Conservation (phyloP, 495 filamentous ascomycete species). For the Lasiosphaeriaceae sp. region DNA sequence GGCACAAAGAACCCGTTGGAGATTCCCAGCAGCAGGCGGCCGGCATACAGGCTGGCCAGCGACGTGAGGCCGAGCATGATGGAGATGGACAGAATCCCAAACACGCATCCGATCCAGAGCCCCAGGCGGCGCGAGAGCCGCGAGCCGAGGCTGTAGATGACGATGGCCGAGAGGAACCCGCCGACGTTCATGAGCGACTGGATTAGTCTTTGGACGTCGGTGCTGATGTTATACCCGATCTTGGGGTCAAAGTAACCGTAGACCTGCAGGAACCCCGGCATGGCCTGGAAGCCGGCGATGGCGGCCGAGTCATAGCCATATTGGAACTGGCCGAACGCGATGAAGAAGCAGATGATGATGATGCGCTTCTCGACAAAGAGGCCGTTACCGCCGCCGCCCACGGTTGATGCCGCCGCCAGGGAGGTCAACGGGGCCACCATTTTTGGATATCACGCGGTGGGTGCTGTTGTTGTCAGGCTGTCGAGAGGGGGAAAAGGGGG, state of each 20-base stretch:
- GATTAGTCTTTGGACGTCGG: constrained; percentile 39
- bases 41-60: constrained; percentile 42
- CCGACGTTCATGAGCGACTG: constrained; percentile 40
- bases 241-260: constrained; percentile 41
- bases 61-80: constrained; percentile 40
- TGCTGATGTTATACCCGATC: constrained; percentile 30
- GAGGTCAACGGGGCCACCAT: too few species aligned
- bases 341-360: constrained; percentile 26
- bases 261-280: constrained; percentile 44
- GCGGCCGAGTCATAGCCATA: constrained; percentile 42
- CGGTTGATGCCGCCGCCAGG: not conserved
- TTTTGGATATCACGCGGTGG: too few species aligned
- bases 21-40: constrained; percentile 42
- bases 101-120: constrained; percentile 40
- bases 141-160: constrained; percentile 38
- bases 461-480: too few species aligned
- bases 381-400: not conserved
- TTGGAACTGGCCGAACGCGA: constrained; percentile 33
- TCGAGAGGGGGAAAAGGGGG: too few species aligned
- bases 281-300: constrained; percentile 38
- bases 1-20: constrained; percentile 46
- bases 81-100: constrained; percentile 34
- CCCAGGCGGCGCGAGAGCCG: constrained; percentile 42
- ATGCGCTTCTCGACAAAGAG: constrained; percentile 26
- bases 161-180: constrained; percentile 34